A percentile compares a stretch with the other conserved stretches of the same genome.
These are phyloP conservation scores for Hypomontagnella monticulosa DNA, from an alignment of 495 filamentous ascomycete species.

Conservation along the genomic window DNA sequence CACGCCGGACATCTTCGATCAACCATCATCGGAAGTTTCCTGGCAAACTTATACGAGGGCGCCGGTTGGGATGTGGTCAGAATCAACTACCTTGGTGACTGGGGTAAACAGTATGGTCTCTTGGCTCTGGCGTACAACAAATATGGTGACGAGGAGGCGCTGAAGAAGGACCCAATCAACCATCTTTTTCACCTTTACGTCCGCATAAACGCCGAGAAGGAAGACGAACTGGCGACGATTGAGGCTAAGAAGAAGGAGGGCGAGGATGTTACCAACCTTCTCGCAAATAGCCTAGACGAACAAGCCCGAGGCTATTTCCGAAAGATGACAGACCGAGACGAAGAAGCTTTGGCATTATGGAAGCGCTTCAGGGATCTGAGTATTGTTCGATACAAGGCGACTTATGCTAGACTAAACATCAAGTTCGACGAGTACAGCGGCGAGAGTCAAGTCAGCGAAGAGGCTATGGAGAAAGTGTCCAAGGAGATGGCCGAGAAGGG, in stretches of 20 bases:
- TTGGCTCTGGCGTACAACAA: constrained; percentile 67
- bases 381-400: constrained; percentile 80
- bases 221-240: constrained; percentile 64
- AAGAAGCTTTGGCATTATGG: constrained; percentile 82
- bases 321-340: constrained; percentile 85
- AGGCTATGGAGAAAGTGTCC: constrained; percentile 78
- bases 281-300: constrained; percentile 66
- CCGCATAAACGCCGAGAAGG: constrained; percentile 66
- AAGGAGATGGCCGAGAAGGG: constrained; percentile 73
- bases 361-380: constrained; percentile 87
- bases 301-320: constrained; percentile 84
- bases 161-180: constrained; percentile 67
- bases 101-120: constrained; percentile 74
- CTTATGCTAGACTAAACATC: constrained; percentile 88
- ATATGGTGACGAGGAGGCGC: constrained; percentile 67
- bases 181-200: constrained; percentile 73
- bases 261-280: constrained; percentile 59
- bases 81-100: constrained; percentile 75
- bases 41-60: constrained; percentile 67
- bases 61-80: constrained; percentile 70
- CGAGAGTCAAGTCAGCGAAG: constrained; percentile 88
- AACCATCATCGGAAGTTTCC: constrained; percentile 73
- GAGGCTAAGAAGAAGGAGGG: constrained; percentile 58
- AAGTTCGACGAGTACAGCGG: constrained; percentile 93
- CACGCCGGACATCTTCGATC: constrained; percentile 73